Base-by-base conservation (phyloP, 306 rosid genomes). In the Inga laurina region DNA sequence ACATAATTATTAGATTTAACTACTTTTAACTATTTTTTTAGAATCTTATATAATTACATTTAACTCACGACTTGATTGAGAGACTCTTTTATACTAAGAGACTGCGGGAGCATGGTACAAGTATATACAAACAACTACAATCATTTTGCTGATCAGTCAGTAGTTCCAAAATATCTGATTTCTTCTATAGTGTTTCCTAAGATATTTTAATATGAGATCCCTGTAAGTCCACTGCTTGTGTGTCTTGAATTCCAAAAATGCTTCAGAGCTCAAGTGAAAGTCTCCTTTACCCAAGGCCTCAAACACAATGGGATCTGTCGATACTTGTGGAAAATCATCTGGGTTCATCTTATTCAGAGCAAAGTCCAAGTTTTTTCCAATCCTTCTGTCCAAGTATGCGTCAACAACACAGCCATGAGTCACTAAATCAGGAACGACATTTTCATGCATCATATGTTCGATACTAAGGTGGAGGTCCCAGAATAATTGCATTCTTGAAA, bases 401-500 rank as follows among this genome's bases (percentile, higher is more conserved):
- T 93, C 97, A 77, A 96, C 91, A 66, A 96, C 83, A 86, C 98
- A 93, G n/a, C 99, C 99, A 87, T 84, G 91, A 72, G 97, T 93
- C 74, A 96, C 97, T 51, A 96, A 76, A 85, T 93, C 99, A 64
- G 99, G 99, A 83, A 81, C 79, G 24, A 96, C 87, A 22, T 82
- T 83, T 85, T 85, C 91, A 68, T 84, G 88, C 22, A 76, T 85
- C 98, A 96, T 96, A 83, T 96, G 99, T 59, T 96, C 97, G 67
- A 96, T 86, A 82, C 93, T 91, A 79, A 96, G 97, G 87, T 96
- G 98, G 61, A 96, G 94, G 86, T 93, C 99, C 99, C 99, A 96
- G 69, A 93, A 84, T 79, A 96, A 67, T 73, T 87, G 87, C 99
- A 96, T 96, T 84, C 90, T 93, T n/a, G 99, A 93, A 86, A 93